Percentiles rank a stretch among this genome's conserved stretches.
Evolutionary conservation across 1,284 basidiomycete genomes (phyloP).

Genomic region (Fistulina hepatica): DNA sequence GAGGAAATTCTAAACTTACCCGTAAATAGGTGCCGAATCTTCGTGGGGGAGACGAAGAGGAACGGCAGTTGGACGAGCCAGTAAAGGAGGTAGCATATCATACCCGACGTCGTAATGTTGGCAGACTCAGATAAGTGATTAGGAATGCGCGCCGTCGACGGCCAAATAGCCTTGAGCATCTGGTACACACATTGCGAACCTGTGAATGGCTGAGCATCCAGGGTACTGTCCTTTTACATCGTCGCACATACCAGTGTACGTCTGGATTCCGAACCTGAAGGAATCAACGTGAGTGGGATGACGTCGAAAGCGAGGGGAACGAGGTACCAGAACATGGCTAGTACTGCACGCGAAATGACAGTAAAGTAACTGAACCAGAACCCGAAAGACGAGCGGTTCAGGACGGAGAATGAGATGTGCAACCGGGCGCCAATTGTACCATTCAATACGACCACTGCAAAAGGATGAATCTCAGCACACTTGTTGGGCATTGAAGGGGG

Average conservation of each 20-base stretch:
- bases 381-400: slow-evolving; percentile 68
- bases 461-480: too few species aligned
- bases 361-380: slow-evolving; percentile 74
- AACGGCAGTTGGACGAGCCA: slow-evolving; percentile 69
- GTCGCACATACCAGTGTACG: too few species aligned
- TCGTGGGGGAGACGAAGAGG: slow-evolving; percentile 65
- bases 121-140: slow-evolving; percentile 50
- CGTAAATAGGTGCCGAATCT: slow-evolving; percentile 63
- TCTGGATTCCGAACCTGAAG: slow-evolving; percentile 54
- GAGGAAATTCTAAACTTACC: too few species aligned
- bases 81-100: slow-evolving; percentile 72
- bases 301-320: too few species aligned
- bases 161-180: slow-evolving; percentile 75
- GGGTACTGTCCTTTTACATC: too few species aligned
- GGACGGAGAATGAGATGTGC: slow-evolving; percentile 50
- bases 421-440: slow-evolving; percentile 64
- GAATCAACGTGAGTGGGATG: too few species aligned
- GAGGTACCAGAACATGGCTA: slow-evolving; percentile 80
- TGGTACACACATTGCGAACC: slow-evolving; percentile 57
- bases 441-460: slow-evolving; percentile 55
- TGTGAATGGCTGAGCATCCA: too few species aligned
- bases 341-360: slow-evolving; percentile 60
- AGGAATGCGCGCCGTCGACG: slow-evolving; percentile 48
- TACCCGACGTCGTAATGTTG: slow-evolving; percentile 54
- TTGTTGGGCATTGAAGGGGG: too few species aligned